Evolutionary conservation across 768 basidiomycete species (phyloP).

Genomic region (Lentinula lateritia): DNA sequence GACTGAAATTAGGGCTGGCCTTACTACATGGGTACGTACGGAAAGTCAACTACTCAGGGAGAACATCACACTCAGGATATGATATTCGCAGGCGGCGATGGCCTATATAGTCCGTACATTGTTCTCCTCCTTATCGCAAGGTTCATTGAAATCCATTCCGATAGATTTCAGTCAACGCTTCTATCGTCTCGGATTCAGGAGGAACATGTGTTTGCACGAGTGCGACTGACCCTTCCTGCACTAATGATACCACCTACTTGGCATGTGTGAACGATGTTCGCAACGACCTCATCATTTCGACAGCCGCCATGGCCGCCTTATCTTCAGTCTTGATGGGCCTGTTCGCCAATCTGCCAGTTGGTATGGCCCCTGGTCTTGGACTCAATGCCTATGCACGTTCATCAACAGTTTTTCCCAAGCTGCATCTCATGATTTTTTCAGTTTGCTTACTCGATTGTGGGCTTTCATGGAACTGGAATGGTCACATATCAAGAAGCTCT

Average conservation of each 20-base stretch:
- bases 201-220: slow-evolving; percentile 69
- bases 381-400: slow-evolving; percentile 69
- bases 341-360: slow-evolving; percentile 85
- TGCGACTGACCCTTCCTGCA: slow-evolving; percentile 50
- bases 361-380: slow-evolving; percentile 82
- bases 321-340: slow-evolving; percentile 79
- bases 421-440: slow-evolving; percentile 19
- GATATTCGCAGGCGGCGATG: slow-evolving; percentile 58
- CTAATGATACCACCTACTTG: slow-evolving; percentile 45
- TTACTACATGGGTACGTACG: slow-evolving; percentile 72
- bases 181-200: slow-evolving; percentile 70
- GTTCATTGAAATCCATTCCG: slow-evolving; percentile 4
- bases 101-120: slow-evolving; percentile 63
- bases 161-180: slow-evolving; percentile 82
- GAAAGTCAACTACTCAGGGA: background rate
- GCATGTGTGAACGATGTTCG: slow-evolving; percentile 57
- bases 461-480: slow-evolving; percentile 70
- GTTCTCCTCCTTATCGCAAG: background rate
- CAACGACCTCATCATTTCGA: slow-evolving; percentile 77
- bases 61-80: background rate
- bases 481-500: slow-evolving; percentile 78
- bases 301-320: slow-evolving; percentile 72
- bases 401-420: background rate
- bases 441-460: slow-evolving; percentile 88
- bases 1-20: slow-evolving; percentile 75